Evolutionary conservation across 345 rosid species (phyloP).

Genomic region (Eucalyptus curtisii): DNA sequence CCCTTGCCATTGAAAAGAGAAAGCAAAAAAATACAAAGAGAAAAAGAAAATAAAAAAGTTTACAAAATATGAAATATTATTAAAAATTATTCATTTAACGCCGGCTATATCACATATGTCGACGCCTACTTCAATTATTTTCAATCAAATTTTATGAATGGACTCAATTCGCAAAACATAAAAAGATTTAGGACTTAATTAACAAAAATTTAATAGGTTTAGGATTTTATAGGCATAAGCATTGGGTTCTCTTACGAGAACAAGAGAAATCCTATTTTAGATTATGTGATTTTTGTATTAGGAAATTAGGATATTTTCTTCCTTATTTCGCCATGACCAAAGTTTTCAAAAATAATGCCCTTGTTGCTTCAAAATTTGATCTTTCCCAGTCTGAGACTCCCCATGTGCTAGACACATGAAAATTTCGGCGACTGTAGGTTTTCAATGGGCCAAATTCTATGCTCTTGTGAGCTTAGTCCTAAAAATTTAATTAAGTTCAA

Average conservation of each 20-base stretch:
- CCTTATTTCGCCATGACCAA: background rate
- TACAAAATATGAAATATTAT: too few relatives aligned
- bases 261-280: background rate
- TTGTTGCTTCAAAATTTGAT: background rate
- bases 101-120: fast-evolving
- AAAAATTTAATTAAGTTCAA: background rate
- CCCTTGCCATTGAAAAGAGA: background rate
- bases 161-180: too few relatives aligned
- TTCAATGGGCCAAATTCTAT: background rate
- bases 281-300: too few relatives aligned
- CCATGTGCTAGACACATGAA: background rate
- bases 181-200: too few relatives aligned
- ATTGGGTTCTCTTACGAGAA: background rate
- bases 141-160: too few relatives aligned
- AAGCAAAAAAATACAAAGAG: too few relatives aligned
- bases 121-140: fast-evolving
- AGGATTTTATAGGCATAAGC: background rate
- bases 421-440: background rate
- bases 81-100: too few relatives aligned
- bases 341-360: background rate
- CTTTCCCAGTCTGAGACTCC: background rate
- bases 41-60: too few relatives aligned
- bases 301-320: background rate
- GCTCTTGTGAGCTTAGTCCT: background rate
- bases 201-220: too few relatives aligned